A percentile compares a stretch with the other conserved stretches of the same genome.
These are phyloP conservation scores for Russula sp. DNA, from an alignment of 768 basidiomycete genomes.

Conservation along the genomic window DNA sequence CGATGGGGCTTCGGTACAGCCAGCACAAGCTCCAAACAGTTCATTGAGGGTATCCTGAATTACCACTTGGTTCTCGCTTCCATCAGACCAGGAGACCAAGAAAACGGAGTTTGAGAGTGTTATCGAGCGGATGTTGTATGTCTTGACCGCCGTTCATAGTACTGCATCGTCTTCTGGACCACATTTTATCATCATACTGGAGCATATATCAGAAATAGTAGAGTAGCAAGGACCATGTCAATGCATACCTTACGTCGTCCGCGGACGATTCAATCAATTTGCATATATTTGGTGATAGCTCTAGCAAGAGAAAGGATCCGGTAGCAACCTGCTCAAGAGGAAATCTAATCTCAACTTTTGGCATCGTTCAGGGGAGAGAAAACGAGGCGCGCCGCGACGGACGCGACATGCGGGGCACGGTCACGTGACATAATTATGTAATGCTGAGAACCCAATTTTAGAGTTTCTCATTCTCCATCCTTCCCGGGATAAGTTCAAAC, in stretches of 20 bases:
- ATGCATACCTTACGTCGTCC: constrained; percentile 14
- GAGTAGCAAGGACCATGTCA: constrained; percentile 8
- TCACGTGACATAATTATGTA: too few species aligned
- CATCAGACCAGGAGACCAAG: constrained; percentile 48
- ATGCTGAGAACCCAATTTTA: not conserved
- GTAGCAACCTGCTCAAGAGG: constrained; percentile 48
- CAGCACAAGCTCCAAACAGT: constrained; percentile 76
- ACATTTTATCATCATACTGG: too few species aligned
- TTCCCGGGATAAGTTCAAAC: constrained; percentile 5
- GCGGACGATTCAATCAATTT: constrained; percentile 56
- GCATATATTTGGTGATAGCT: constrained; percentile 69
- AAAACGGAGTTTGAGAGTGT: constrained; percentile 85
- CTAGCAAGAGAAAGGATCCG: constrained; percentile 64
- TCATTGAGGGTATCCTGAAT: constrained; percentile 81
- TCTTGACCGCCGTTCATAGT: constrained; percentile 76
- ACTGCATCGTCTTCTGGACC: constrained; percentile 82
- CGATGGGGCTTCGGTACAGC: constrained; percentile 72
- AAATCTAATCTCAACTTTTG: constrained; percentile 52
- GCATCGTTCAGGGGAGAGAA: too few species aligned
- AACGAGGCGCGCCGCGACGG: too few species aligned
- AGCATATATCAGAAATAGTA: constrained; percentile 24
- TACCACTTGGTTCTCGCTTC: constrained; percentile 48
- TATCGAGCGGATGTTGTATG: constrained; percentile 81
- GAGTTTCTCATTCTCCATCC: not conserved
- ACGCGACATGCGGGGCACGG: too few species aligned